Evolutionary conservation across 1,284 basidiomycete genomes (phyloP).

Genomic region (Trichosporon ovoides): DNA sequence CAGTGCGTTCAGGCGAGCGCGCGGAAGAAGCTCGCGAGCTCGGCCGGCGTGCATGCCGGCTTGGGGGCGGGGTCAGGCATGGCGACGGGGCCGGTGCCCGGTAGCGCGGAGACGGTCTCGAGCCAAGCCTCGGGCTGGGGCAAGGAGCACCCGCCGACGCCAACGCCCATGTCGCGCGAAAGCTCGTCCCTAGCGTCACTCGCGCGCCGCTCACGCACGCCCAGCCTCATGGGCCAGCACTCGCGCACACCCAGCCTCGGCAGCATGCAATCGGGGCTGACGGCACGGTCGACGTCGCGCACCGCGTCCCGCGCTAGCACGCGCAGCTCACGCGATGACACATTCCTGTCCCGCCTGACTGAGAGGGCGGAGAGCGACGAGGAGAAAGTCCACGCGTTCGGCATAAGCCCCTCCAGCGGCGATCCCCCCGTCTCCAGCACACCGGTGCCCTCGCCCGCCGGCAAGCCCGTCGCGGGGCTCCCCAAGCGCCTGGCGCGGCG

Average conservation of each 20-base stretch:
- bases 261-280: slow-evolving; percentile 2
- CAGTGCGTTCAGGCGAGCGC: slow-evolving; percentile 22
- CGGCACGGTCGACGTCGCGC: neutral
- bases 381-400: neutral
- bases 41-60: neutral
- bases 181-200: neutral
- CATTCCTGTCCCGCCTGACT: slow-evolving; percentile 13
- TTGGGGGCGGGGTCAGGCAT: too few species aligned
- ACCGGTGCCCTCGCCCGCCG: neutral
- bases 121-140: slow-evolving; percentile 11
- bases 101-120: slow-evolving; percentile 11
- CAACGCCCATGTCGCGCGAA: slow-evolving; percentile 21
- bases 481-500: neutral
- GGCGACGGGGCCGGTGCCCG: neutral
- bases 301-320: neutral
- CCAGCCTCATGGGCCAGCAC: neutral
- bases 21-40: slow-evolving; percentile 18
- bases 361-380: neutral
- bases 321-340: slow-evolving; percentile 9
- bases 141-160: slow-evolving; percentile 22
- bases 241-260: neutral
- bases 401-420: neutral
- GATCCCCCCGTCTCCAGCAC: neutral
- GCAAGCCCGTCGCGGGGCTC: neutral
- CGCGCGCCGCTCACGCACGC: neutral